These are phyloP conservation scores for Camptophora hylomeconis DNA, from an alignment of 2,329 filamentous ascomycete species.

Conservation along the genomic window DNA sequence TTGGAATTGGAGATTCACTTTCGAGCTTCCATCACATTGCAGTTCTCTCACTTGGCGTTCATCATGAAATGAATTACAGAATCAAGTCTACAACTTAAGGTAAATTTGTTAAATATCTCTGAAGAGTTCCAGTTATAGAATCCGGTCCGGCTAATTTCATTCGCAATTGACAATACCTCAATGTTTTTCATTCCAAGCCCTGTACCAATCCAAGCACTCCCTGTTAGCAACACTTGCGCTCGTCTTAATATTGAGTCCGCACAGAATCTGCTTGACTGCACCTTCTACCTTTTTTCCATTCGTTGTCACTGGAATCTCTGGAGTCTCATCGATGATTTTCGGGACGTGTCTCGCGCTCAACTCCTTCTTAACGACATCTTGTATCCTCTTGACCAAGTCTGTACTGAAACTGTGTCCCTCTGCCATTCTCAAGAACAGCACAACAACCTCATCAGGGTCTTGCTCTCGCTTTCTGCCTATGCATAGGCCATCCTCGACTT, in stretches of 20 bases:
- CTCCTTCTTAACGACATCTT: constrained; percentile 56
- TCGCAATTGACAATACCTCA: no score
- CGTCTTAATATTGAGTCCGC: constrained; percentile 72
- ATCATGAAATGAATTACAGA: no score
- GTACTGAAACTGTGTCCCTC: constrained; percentile 43
- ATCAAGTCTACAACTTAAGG: no score
- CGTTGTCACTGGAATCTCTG: constrained; percentile 77
- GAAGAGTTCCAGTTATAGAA: no score
- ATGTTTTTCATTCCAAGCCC: constrained; percentile 54
- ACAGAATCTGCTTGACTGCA: constrained; percentile 90
- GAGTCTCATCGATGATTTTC: constrained; percentile 65
- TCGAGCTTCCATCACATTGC: no score
- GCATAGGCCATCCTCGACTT: constrained; percentile 77
- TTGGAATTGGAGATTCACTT: no score
- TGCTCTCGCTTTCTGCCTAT: constrained; percentile 60
- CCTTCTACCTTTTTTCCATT: constrained; percentile 99
- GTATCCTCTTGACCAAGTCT: constrained; percentile 51
- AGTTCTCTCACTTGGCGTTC: no score
- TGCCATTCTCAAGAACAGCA: constrained; percentile 73
- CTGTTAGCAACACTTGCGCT: constrained; percentile 90
- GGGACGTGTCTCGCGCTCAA: constrained; percentile 85
- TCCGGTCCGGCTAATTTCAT: no score
- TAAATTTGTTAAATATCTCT: no score
- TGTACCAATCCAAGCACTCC: constrained; percentile 79
- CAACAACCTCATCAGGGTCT: constrained; percentile 74